These are phyloP conservation scores for Xylaria sp. DNA, from an alignment of 2,329 filamentous ascomycete species.

Conservation along the genomic window DNA sequence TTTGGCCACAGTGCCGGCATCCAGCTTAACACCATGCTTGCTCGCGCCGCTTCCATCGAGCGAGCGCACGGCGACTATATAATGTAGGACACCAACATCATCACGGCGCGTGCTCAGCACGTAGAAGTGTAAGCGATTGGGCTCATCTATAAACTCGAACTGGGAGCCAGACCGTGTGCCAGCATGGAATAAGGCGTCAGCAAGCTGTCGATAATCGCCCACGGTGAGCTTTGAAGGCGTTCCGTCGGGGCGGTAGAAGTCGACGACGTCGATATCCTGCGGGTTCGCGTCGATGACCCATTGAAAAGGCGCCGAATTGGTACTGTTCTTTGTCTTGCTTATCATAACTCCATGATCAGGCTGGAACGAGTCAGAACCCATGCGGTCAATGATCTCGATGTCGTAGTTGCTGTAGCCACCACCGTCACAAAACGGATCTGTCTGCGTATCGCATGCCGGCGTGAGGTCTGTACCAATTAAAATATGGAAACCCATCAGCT, in stretches of 20 bases:
- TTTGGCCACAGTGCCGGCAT: conserved; percentile 48
- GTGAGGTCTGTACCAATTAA: conserved; percentile 57
- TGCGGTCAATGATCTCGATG: conserved; percentile 63
- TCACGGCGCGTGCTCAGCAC: conserved; percentile 57
- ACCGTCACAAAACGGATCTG: conserved; percentile 61
- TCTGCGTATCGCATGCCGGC: conserved; percentile 54
- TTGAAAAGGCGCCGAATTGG: conserved; percentile 57
- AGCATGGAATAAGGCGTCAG: conserved; percentile 64
- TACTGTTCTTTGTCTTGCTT: conserved; percentile 61
- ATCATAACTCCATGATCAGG: conserved; percentile 64
- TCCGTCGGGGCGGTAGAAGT: conserved; percentile 61
- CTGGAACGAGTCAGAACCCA: conserved; percentile 63
- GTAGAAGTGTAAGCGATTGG: conserved; percentile 62
- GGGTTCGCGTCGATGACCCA: conserved; percentile 66
- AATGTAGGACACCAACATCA: conserved; percentile 56
- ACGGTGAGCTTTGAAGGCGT: conserved; percentile 58
- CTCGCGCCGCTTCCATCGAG: conserved; percentile 52
- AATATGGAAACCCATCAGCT: conserved; percentile 60
- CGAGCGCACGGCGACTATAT: conserved; percentile 59
- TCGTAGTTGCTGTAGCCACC: conserved; percentile 62
- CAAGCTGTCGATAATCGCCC: conserved; percentile 64
- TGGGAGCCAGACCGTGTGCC: conserved; percentile 62
- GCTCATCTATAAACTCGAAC: conserved; percentile 59
- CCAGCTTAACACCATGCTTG: conserved; percentile 52
- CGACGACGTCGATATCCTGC: conserved; percentile 60